Conservation (phyloP, 2,329 filamentous ascomycete genomes). For the Alternaria gaisen region DNA sequence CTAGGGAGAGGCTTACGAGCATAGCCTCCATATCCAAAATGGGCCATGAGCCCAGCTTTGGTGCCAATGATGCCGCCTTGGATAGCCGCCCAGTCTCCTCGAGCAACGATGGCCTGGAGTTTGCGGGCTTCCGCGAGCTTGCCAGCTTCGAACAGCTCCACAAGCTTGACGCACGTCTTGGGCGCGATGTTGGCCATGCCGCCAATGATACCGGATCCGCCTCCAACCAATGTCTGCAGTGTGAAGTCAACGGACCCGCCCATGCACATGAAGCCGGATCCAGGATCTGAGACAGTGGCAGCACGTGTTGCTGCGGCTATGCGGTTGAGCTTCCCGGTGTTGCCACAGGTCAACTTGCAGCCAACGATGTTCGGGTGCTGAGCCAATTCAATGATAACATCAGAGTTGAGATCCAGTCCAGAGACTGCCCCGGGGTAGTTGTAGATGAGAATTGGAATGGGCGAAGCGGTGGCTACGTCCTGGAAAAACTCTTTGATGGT, state of each 20-base stretch:
- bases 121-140: conserved; percentile 67
- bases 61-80: conserved; percentile 74
- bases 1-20: conserved; percentile 66
- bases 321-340: conserved; percentile 73
- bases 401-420: conserved; percentile 71
- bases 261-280: conserved; percentile 72
- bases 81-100: conserved; percentile 75
- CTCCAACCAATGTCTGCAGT: conserved; percentile 73
- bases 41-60: conserved; percentile 70
- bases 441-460: conserved; percentile 73
- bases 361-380: conserved; percentile 72
- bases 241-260: conserved; percentile 79
- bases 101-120: conserved; percentile 71
- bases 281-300: conserved; percentile 46
- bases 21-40: conserved; percentile 71
- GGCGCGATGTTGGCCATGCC: conserved; percentile 77
- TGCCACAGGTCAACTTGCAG: conserved; percentile 75
- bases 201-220: conserved; percentile 75
- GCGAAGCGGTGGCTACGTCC: conserved; percentile 68
- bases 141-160: conserved; percentile 68
- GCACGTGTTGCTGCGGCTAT: conserved; percentile 63
- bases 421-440: conserved; percentile 72
- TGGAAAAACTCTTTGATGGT: conserved; percentile 71
- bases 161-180: conserved; percentile 69
- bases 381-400: conserved; percentile 67